Percentiles rank a stretch among this genome's conserved stretches.
Evolutionary conservation across 345 rosid species (phyloP).

Genomic region (Gossypium rotundifolium): DNA sequence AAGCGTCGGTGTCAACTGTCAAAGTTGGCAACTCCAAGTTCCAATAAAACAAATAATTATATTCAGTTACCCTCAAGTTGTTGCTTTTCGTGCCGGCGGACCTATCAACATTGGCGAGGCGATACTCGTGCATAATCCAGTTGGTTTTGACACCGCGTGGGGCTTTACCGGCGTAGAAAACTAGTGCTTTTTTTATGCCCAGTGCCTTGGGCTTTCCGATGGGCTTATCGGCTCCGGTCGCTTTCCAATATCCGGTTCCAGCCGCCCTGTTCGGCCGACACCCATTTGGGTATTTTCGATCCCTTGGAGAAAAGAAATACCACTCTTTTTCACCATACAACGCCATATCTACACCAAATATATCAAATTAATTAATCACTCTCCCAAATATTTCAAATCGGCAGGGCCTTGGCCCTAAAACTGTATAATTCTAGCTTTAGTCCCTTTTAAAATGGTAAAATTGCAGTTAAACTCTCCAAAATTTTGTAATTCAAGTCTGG

Average conservation of each 20-base stretch:
- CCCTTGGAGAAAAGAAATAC: conserved; percentile 12
- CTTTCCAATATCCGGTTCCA: conserved; percentile 31
- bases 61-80: conserved; percentile 48
- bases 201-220: conserved; percentile 68
- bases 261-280: conserved; percentile 8
- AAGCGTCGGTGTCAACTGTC: not conserved
- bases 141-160: conserved; percentile 78
- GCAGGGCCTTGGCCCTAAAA: no score
- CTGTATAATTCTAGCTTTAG: no score
- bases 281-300: conserved; percentile 3
- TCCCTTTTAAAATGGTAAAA: no score
- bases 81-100: conserved; percentile 54
- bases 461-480: no score
- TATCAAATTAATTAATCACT: conserved; percentile 4
- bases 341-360: conserved; percentile 45
- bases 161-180: conserved; percentile 85
- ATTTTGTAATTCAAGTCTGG: no score
- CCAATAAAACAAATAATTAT: not conserved
- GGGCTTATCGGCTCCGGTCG: conserved; percentile 92
- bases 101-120: conserved; percentile 77
- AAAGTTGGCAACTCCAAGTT: not conserved
- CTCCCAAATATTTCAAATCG: not conserved
- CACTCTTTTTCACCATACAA: conserved; percentile 69
- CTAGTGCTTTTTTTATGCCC: conserved; percentile 84
- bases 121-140: conserved; percentile 98